These are phyloP conservation scores for Sicyos baderoa DNA, from an alignment of 306 rosid species.

Conservation along the genomic window DNA sequence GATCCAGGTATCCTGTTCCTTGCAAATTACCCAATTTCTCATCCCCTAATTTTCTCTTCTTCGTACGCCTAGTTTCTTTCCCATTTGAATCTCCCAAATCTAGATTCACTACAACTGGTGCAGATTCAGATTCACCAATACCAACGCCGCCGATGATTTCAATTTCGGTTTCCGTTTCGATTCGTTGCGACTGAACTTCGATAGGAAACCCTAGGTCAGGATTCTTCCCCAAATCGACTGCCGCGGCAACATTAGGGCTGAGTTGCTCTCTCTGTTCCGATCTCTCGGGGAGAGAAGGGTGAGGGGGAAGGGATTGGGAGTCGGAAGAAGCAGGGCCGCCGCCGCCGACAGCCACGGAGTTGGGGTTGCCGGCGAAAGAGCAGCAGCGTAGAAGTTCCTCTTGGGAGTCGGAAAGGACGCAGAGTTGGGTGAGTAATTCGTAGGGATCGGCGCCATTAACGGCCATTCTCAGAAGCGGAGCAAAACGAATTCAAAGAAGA, in stretches of 20 bases:
- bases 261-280: neutral
- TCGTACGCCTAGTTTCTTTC: neutral
- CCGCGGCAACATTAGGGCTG: neutral
- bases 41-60: neutral
- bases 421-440: neutral
- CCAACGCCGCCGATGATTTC: too few species aligned
- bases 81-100: neutral
- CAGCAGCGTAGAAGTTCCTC: neutral
- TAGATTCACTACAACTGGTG: neutral
- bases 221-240: conserved; percentile 1
- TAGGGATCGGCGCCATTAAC: neutral
- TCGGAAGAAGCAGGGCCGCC: neutral
- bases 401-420: neutral
- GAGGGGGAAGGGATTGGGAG: neutral
- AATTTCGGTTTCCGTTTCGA: neutral
- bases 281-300: neutral
- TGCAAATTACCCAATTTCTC: neutral
- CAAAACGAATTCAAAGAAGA: neutral
- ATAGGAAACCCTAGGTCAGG: neutral
- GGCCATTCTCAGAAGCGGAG: neutral
- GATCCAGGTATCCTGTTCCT: neutral
- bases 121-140: neutral
- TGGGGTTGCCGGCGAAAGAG: conserved; percentile 9
- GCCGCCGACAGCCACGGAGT: neutral
- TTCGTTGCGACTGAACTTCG: neutral